phyloP scores from a whole-genome alignment of 768 basidiomycete species.

The Podaxis sp. region DNA sequence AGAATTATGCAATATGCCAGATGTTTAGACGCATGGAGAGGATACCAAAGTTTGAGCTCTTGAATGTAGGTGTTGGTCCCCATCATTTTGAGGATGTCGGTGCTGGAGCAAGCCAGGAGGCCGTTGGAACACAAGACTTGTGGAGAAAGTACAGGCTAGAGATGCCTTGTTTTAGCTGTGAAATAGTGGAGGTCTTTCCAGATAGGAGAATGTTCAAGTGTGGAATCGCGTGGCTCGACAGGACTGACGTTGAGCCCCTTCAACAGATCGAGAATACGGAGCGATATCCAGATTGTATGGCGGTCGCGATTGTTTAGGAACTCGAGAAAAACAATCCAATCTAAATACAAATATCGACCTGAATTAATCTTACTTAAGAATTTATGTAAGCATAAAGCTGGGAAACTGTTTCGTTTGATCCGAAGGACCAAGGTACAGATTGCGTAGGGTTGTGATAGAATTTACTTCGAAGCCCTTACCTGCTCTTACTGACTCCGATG shows the following conservation, averaged over 20 bases:
- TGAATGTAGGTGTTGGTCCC: constrained; percentile 40
- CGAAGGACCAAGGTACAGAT: too few relatives aligned
- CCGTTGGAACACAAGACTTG: constrained; percentile 24
- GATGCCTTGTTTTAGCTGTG: constrained; percentile 49
- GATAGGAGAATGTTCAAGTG: constrained; percentile 55
- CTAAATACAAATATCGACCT: too few relatives aligned
- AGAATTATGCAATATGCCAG: constrained; percentile 59
- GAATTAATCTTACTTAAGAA: too few relatives aligned
- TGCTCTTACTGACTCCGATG: background rate
- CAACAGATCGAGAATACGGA: background rate
- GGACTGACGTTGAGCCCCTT: background rate
- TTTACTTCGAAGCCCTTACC: background rate
- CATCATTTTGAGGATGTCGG: constrained; percentile 18
- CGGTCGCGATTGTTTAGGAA: background rate
- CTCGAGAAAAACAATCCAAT: too few relatives aligned
- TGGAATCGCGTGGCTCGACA: constrained; percentile 46
- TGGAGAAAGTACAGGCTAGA: constrained; percentile 50
- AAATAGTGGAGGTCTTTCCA: constrained; percentile 59
- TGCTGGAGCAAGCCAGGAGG: background rate
- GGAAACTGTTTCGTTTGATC: too few relatives aligned
- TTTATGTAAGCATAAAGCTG: too few relatives aligned
- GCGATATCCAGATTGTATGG: background rate
- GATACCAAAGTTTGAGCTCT: constrained; percentile 49
- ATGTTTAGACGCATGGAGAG: constrained; percentile 48
- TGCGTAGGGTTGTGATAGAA: too few relatives aligned